Evolutionary conservation across 371 early-diverging fungal species (phyloP), one percentile per base, ranked within the genome.

Genomic region (Mucor saturninus): DNA sequence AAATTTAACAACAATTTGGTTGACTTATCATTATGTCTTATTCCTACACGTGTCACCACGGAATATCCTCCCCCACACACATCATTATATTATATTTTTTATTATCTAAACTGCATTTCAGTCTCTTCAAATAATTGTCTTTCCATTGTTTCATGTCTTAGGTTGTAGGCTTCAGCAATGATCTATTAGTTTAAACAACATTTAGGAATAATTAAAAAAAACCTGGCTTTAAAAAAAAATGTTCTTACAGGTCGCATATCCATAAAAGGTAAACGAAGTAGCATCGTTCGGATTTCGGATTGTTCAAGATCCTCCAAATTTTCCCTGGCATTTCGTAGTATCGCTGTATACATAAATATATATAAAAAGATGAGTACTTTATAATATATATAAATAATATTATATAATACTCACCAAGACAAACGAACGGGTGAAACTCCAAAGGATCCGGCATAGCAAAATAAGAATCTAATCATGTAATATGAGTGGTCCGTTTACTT

Each of bases 261-360:
- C 78, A 91, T 63, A 43, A 54, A 63, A 13, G 94, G 93, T 56
- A 93, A 81, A 35, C 91, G 80, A 63, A 91, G 74, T 56, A 93
- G 67, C 74, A 90, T 78, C 9, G 90, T 86, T 51, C 89, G 83
- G 54, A 94, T 94, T 68, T 94, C 93, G 1, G 90, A 90, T 67
- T 92, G 91, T 67, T 94, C 94, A 55, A 93, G 72, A 48, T 93
- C 93, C 65, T 94, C 94, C 21, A 94, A 75, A 37, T 80, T 83
- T 52, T 92, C 93, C 65, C 86, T 88, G 14, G 78, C 65, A 28
- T 74, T 75, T 43, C 67, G 69, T 21, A 90, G 73, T 35, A 90
- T 86, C 11, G 90, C 87, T 75, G 46, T 28, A 32, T 6, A 56
- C 43, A 42, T 15, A 50, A 3, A 49, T 14, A 31, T 15, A 50